These are phyloP conservation scores for Debaryomyces singareniensis DNA, from an alignment of 1,139 yeast genomes.

Conservation along the genomic window DNA sequence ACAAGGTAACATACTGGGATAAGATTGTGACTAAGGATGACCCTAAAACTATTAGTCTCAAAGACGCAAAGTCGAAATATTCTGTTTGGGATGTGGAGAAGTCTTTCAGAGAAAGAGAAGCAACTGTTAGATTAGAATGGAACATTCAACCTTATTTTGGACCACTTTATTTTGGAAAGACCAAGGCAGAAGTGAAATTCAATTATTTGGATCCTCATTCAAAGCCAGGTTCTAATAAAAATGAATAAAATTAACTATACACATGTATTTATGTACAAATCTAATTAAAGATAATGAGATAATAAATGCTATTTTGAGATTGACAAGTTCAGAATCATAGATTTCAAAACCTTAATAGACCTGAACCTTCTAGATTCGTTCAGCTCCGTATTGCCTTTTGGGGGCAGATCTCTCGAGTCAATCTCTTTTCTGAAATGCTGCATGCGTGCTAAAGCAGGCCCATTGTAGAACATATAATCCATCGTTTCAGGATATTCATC, in stretches of 20 bases:
- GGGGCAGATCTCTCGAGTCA: constrained; percentile 15
- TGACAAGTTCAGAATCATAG: constrained; percentile 1
- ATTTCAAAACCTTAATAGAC: constrained; percentile 14
- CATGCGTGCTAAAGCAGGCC: constrained; percentile 12
- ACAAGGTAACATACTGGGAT: constrained; percentile 89
- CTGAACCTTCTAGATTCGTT: constrained; percentile 17
- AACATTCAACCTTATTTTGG: constrained; percentile 92
- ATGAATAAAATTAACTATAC: neutral
- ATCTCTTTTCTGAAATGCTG: constrained; percentile 19
- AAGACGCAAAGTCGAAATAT: constrained; percentile 61
- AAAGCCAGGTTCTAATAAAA: neutral
- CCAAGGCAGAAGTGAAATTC: constrained; percentile 24
- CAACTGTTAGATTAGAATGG: constrained; percentile 74
- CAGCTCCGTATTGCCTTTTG: constrained; percentile 9
- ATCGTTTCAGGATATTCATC: constrained; percentile 30
- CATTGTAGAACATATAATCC: constrained; percentile 20
- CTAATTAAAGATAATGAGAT: constrained; percentile 1
- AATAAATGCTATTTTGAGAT: constrained; percentile 3
- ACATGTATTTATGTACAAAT: neutral
- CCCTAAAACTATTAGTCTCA: constrained; percentile 51
- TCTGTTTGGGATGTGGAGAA: constrained; percentile 84
- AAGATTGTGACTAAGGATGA: constrained; percentile 56
- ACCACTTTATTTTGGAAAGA: constrained; percentile 63
- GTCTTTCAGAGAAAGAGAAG: constrained; percentile 60
- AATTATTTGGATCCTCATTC: constrained; percentile 21